Base-by-base conservation (phyloP, 257 asterid genomes). In the Penstemon barbatus region DNA sequence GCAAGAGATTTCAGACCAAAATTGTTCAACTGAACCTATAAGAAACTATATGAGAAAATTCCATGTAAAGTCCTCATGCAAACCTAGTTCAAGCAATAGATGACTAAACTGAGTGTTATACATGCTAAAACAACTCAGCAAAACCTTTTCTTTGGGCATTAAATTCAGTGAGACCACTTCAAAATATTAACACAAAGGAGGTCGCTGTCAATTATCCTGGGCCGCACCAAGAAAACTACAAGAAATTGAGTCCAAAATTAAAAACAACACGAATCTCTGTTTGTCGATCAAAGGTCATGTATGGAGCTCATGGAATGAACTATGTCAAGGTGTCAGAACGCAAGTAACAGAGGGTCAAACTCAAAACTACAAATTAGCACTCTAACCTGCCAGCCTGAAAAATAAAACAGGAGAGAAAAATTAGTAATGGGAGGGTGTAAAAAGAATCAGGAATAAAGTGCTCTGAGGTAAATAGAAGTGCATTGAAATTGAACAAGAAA, bases 211-310 rank as follows among this genome's bases (percentile, higher is more conserved):
- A 66, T 71, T 75, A 69, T 65, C 75, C 66, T 62, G 70, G 71
- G 77, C 49, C 74, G 71, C 84, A 78, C 82, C 81, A 77, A 77
- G 81, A 57, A 73, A 78, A 65, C 62, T 71, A 40, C 61, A 68
- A 42, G 61, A 68, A 72, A 72, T 74, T 19, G n/a, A 65, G 48
- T 69, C 57, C 60, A 74, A 46, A 64, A 69, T 67, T 68, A 74
- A 72, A 72, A 19, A 66, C 53, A 61, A 45, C 46, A 63, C 54
- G 54, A 79, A 13, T 40, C 40, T 50, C 71, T 41, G 77, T 43
- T 57, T 10, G 73, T 63, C 6, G 8, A 49, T 50, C 5, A 33
- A 54, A 63, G 66, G 57, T 60, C 56, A 19, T 6, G 46, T 63
- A 66, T 44, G 50, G 25, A n/a, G 52, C 25, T 63, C 45, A 46